Evolutionary conservation across 768 basidiomycete species (phyloP).

Genomic region (Pleurotus citrinopileatus): DNA sequence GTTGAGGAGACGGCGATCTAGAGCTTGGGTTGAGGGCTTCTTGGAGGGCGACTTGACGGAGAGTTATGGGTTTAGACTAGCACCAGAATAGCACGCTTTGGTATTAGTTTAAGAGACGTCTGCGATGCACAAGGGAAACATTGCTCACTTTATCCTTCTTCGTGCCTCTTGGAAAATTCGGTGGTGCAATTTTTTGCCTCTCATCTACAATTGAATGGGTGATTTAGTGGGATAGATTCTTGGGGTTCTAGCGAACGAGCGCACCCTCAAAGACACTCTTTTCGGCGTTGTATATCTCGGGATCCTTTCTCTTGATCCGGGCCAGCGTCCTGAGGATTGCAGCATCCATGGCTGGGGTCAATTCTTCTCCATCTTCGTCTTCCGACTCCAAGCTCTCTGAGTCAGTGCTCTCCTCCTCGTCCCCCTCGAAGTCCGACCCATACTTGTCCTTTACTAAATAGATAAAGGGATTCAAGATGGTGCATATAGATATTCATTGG

Average conservation of each 20-base stretch:
- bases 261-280: constrained; percentile 82
- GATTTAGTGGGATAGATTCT: no score
- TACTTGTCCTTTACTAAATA: constrained; percentile 84
- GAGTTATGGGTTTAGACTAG: constrained; percentile 69
- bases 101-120: constrained; percentile 1
- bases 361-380: constrained; percentile 92
- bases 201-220: constrained; percentile 56
- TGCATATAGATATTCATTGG: background rate
- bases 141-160: constrained; percentile 50
- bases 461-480: background rate
- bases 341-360: constrained; percentile 90
- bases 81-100: background rate
- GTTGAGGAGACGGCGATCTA: constrained; percentile 57
- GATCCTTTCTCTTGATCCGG: constrained; percentile 78
- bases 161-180: constrained; percentile 21
- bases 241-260: no score
- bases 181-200: constrained; percentile 42
- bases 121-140: background rate
- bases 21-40: constrained; percentile 53
- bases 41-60: constrained; percentile 71
- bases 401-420: constrained; percentile 51
- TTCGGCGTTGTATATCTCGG: constrained; percentile 73
- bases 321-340: constrained; percentile 91
- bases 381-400: constrained; percentile 82
- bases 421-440: constrained; percentile 65